These are phyloP conservation scores for Verticillium albo-atrum DNA, from an alignment of 2,329 filamentous ascomycete genomes.

Conservation along the genomic window DNA sequence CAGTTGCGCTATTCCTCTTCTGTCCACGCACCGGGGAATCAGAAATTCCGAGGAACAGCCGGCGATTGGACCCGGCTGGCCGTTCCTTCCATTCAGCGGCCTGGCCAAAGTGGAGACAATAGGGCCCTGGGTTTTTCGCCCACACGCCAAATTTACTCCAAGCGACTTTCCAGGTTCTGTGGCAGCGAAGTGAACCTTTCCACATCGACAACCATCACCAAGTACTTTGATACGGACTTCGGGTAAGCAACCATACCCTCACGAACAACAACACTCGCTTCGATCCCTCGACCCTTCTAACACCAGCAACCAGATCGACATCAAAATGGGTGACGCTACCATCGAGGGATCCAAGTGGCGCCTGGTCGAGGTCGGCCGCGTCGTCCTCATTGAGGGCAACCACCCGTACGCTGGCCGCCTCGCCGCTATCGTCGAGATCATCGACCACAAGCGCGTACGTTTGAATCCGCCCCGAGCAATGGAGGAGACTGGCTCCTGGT, in stretches of 20 bases:
- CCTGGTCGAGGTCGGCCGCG: constrained; percentile 96
- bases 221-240: background rate
- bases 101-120: background rate
- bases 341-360: constrained; percentile 85
- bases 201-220: background rate
- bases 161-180: background rate
- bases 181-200: background rate
- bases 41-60: background rate
- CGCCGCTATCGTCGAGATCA: constrained; percentile 96
- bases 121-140: background rate
- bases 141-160: background rate
- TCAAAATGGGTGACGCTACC: constrained; percentile 78
- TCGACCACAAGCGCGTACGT: constrained; percentile 99
- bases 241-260: constrained; percentile 1
- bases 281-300: constrained; percentile 15
- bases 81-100: background rate
- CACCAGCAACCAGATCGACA: constrained; percentile 44
- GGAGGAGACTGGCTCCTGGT: background rate
- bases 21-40: background rate
- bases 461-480: constrained; percentile 10
- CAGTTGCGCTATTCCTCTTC: background rate
- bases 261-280: constrained; percentile 16
- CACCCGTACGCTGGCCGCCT: constrained; percentile 81
- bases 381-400: constrained; percentile 81
- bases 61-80: background rate